A percentile compares a stretch with the other conserved stretches of the same genome.
Evolutionary conservation across 352 stramenopile genomes (phyloP).

Genomic region (Halophytophthora batemanensis): DNA sequence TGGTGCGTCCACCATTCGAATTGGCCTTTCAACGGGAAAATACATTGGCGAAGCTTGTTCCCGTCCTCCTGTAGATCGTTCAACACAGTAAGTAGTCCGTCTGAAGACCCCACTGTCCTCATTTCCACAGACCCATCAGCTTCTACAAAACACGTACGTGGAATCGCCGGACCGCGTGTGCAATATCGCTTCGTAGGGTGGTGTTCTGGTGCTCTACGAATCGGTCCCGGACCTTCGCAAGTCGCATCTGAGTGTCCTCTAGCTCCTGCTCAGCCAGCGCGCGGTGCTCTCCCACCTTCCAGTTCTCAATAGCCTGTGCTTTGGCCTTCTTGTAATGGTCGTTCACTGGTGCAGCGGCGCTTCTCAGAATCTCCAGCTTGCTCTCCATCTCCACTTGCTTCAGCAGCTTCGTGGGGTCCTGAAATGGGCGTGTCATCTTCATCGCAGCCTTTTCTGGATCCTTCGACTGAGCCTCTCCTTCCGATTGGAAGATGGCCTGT

Average conservation of each 20-base stretch:
- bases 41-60: slow-evolving; percentile 42
- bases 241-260: slow-evolving; percentile 46
- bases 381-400: slow-evolving; percentile 57
- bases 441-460: not conserved
- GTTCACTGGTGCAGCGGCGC: slow-evolving; percentile 36
- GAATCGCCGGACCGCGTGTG: slow-evolving; percentile 29
- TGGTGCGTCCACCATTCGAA: slow-evolving; percentile 65
- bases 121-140: not conserved
- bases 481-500: slow-evolving; percentile 41
- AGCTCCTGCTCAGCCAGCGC: slow-evolving; percentile 51
- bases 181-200: slow-evolving; percentile 39
- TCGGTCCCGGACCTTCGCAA: slow-evolving; percentile 49
- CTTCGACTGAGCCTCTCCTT: not conserved
- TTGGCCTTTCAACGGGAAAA: slow-evolving; percentile 56
- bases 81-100: not conserved
- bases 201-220: slow-evolving; percentile 52
- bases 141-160: slow-evolving; percentile 29
- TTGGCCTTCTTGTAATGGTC: slow-evolving; percentile 63
- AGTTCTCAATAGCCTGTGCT: slow-evolving; percentile 44
- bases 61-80: slow-evolving; percentile 35
- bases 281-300: slow-evolving; percentile 55
- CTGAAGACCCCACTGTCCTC: not conserved
- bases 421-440: slow-evolving; percentile 19
- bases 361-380: slow-evolving; percentile 63
- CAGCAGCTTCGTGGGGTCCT: slow-evolving; percentile 36